Evolutionary conservation across 768 basidiomycete species (phyloP), one percentile per base, ranked within the genome.

Genomic region (Dioszegia hungarica): DNA sequence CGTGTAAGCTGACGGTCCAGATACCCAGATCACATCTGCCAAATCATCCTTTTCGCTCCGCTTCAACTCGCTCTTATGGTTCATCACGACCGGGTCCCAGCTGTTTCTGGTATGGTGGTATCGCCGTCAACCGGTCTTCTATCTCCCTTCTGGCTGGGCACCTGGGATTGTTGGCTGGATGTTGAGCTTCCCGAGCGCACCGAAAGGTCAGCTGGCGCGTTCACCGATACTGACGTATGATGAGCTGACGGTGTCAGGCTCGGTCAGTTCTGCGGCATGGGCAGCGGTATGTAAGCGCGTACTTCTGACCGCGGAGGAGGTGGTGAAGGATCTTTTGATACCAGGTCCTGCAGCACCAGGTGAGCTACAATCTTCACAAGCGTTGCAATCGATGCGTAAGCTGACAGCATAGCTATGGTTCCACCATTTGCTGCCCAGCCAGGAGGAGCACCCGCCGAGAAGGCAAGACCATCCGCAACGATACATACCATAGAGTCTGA

Each of bases 251-350:
- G 2, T n/a, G 9, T 2, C 36, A 92, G 93, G 94, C 11, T 88
- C 90, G 11, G 87, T 99, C 58, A 90, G 90, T 65, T 90, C 91
- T 38, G 89, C 88, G 0, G 83, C 90, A 37, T 99, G 94, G 94
- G 88, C 91, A 70, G 89, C 95, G 85, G 88, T 90, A 8, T 93
- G 91, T 77, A 85, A 83, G 62, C 81, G 90, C 48, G 87, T 90
- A n/a, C 81, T 97, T 56, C 81, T 82, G 57, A 80, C 86, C n/a
- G 81, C 85, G 41, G 89, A 90, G 74, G 81, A 83, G 22, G 79
- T 86, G 5, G 84, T 86, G 54, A 86, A 83, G 71, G 86, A 86
- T 55, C 68, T 87, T 2, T n/a, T 68, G 33, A 40, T 29, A 27
- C 62, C 62, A 33, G 20, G 29, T 38, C 50, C 58, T 27, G 55